These are phyloP conservation scores for Aegilops umbellulata DNA, from an alignment of 176 grass and related monocot species.

Conservation along the genomic window DNA sequence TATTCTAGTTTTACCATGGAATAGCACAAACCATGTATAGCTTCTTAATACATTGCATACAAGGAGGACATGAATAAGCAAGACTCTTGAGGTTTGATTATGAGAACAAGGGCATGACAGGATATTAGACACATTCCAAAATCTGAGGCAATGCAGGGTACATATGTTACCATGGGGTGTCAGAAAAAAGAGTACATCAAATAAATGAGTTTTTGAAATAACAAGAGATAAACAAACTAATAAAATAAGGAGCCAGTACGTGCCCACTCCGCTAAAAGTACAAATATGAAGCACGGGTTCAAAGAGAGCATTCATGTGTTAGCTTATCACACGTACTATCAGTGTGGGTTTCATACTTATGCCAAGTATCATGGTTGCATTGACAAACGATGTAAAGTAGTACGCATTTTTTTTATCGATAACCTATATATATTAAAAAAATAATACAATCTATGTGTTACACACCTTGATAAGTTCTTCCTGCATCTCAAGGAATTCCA, in stretches of 20 bases:
- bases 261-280: not conserved
- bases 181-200: conserved; percentile 9
- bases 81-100: not conserved
- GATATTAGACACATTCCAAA: not conserved
- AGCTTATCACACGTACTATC: not conserved
- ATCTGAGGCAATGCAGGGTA: conserved; percentile 3
- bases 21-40: not conserved
- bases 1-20: conserved; percentile 21
- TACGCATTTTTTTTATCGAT: not conserved
- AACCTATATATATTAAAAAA: not conserved
- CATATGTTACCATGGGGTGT: conserved; percentile 4
- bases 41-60: conserved; percentile 10
- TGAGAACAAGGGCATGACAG: not conserved
- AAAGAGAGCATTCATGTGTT: conserved; percentile 4
- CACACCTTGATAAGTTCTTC: conserved; percentile 99
- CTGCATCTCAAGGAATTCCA: conserved; percentile 99
- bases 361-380: conserved; percentile 17
- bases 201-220: conserved; percentile 11
- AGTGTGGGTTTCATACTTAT: not conserved
- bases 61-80: conserved; percentile 8
- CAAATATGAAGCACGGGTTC: not conserved
- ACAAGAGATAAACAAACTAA: not conserved
- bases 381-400: conserved; percentile 1
- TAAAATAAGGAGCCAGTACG: not conserved
- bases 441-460: not conserved